These are phyloP conservation scores for Funneliformis geosporum DNA, from an alignment of 192 early-diverging fungal genomes.

Conservation along the genomic window DNA sequence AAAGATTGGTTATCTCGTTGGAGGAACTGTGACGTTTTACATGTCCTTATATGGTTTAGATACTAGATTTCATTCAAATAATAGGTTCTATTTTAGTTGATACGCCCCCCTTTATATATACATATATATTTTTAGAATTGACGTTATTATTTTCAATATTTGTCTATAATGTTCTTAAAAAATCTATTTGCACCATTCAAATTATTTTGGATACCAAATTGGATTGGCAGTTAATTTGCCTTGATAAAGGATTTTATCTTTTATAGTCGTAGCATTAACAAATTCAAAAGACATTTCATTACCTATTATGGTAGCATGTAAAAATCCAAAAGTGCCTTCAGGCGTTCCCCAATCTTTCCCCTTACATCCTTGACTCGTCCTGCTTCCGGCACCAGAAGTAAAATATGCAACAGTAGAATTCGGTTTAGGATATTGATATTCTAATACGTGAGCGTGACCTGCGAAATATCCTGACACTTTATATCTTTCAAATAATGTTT, in stretches of 20 bases:
- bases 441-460: constrained; percentile 18
- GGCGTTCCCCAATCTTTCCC: background rate
- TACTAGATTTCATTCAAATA: too few species aligned
- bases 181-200: too few species aligned
- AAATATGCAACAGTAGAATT: constrained; percentile 13
- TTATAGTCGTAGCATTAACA: constrained; percentile 3
- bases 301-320: background rate
- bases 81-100: too few species aligned
- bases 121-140: too few species aligned
- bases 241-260: background rate
- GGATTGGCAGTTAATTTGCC: background rate
- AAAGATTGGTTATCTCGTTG: too few species aligned
- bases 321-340: constrained; percentile 4
- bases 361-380: background rate
- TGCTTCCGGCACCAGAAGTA: constrained; percentile 14
- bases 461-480: constrained; percentile 12
- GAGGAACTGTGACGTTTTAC: too few species aligned
- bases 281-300: background rate
- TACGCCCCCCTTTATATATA: too few species aligned
- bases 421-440: background rate
- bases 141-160: too few species aligned
- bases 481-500: constrained; percentile 1
- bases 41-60: too few species aligned
- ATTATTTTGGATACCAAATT: background rate
- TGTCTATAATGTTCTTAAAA: too few species aligned